Conservation (phyloP, 225 moss, liverwort and hornwort species). For the Lunularia cruciata region DNA sequence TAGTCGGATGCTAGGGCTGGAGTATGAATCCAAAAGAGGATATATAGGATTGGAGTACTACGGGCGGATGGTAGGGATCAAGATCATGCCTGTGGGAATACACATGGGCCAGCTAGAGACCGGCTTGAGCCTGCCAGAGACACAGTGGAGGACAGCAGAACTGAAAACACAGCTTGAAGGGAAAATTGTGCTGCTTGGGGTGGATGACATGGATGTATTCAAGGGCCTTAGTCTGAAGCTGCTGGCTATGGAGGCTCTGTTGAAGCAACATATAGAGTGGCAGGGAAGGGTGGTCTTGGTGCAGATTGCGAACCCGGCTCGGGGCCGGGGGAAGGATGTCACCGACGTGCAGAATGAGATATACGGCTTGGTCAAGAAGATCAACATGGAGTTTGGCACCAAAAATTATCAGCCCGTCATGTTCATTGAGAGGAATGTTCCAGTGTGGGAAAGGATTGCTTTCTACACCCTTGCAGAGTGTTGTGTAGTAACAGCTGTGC, state of each 20-base stretch:
- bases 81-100: constrained; percentile 94
- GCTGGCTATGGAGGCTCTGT: constrained; percentile 89
- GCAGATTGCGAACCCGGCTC: constrained; percentile 91
- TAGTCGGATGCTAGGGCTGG: constrained; percentile 91
- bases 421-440: constrained; percentile 62
- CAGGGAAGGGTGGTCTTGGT: constrained; percentile 81
- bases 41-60: constrained; percentile 98
- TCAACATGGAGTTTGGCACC: constrained; percentile 76
- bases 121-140: constrained; percentile 60
- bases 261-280: constrained; percentile 74
- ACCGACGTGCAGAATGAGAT: constrained; percentile 79
- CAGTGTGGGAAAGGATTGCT: constrained; percentile 80
- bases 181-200: constrained; percentile 85
- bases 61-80: constrained; percentile 93
- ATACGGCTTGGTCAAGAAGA: constrained; percentile 59
- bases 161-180: constrained; percentile 69
- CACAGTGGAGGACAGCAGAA: constrained; percentile 68
- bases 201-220: constrained; percentile 99
- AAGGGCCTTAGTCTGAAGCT: constrained; percentile 97
- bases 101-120: constrained; percentile 81
- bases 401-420: constrained; percentile 71
- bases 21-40: constrained; percentile 93
- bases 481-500: constrained; percentile 91
- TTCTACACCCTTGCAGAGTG: constrained; percentile 94
- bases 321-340: constrained; percentile 87